Evolutionary conservation across 305 asterid species (phyloP), one percentile per base, ranked within the genome.

Genomic region (Lippia alba): DNA sequence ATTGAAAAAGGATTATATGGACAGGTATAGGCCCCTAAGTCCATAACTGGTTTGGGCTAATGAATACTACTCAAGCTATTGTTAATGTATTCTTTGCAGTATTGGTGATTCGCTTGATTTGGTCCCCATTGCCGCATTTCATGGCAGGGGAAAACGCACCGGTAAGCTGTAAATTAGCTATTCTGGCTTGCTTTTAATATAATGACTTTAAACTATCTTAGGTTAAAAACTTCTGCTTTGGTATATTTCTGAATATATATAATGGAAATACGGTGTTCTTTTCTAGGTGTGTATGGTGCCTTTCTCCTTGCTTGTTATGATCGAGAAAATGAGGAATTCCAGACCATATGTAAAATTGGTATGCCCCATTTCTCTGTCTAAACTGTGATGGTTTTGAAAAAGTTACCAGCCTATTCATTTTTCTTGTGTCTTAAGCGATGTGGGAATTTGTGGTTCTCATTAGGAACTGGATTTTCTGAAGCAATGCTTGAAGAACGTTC

Each of bases 221-320:
- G 24, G 18, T 59, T 32, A n/a, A 12, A 36, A 53, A 17, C 16
- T 73, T 32, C 36, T 20, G 8, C 33, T 55, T 48, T 20, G 8
- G 8, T 15, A 64, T 62, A 34, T 11, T 62, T 59, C 36, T 60
- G 34, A 33, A 32, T 24, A 34, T 76, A 65, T 19, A 49, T 18
- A 18, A 39, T 53, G 30, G 39, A 12, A 12, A 59, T 78, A 24
- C 30, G 30, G 0, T 48, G 20, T 33, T 57, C 49, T 80, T 69
- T 66, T 78, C 51, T 74, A 92, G 99, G 99, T 78, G 87, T 82
- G 61, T 94, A 90, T 72, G 98, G 98, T 44, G 91, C 98, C 76
- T 94, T 94, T 78, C 99, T 92, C 78, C 94, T 94, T 69, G 97
- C 96, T 80, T 92, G 99, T 79, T 92, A 94, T 79, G 99, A 92